Conservation (phyloP, 2,329 filamentous ascomycete genomes). For the Aspergillus eucalypticola region DNA sequence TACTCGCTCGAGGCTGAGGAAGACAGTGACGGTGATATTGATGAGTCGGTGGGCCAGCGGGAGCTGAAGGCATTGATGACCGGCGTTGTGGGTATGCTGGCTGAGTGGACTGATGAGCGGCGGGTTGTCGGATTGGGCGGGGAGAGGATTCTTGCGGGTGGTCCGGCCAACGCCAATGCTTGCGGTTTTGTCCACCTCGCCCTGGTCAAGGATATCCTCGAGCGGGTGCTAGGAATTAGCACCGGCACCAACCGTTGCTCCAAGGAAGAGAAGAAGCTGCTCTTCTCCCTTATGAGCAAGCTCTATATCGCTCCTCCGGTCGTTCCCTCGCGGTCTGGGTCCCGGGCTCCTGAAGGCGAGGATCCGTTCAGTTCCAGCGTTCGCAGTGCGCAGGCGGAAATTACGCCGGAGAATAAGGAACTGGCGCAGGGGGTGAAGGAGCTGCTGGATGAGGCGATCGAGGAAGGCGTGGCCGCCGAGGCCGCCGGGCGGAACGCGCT, state of each 20-base stretch:
- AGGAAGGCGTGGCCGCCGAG: slow-evolving; percentile 44
- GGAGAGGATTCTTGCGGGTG: slow-evolving; percentile 46
- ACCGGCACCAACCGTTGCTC: slow-evolving; percentile 36
- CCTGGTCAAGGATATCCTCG: slow-evolving; percentile 74
- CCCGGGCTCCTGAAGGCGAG: slow-evolving; percentile 57
- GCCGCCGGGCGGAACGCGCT: slow-evolving; percentile 48
- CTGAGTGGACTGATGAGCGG: slow-evolving; percentile 93
- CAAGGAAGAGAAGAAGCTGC: slow-evolving; percentile 79
- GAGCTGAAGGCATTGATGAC: slow-evolving; percentile 59
- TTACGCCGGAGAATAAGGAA: slow-evolving; percentile 54
- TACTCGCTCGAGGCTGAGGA: slow-evolving; percentile 73
- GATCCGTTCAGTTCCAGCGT: slow-evolving; percentile 57
- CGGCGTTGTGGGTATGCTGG: slow-evolving; percentile 74
- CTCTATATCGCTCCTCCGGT: slow-evolving; percentile 71
- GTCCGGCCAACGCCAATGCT: slow-evolving; percentile 56
- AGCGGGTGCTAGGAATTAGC: slow-evolving; percentile 63
- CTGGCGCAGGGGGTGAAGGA: slow-evolving; percentile 58
- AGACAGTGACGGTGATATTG: slow-evolving; percentile 71
- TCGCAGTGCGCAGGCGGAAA: slow-evolving; percentile 50
- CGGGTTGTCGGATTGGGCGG: slow-evolving; percentile 67
- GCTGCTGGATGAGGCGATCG: slow-evolving; percentile 58
- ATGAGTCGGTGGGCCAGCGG: slow-evolving; percentile 72
- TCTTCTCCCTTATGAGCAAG: slow-evolving; percentile 78
- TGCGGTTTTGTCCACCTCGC: slow-evolving; percentile 79
- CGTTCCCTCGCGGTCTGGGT: slow-evolving; percentile 45